A percentile compares a stretch with the other conserved stretches of the same genome.
Conservation (phyloP, 2,329 filamentous ascomycete species). For the Fusarium cyanostomum region DNA sequence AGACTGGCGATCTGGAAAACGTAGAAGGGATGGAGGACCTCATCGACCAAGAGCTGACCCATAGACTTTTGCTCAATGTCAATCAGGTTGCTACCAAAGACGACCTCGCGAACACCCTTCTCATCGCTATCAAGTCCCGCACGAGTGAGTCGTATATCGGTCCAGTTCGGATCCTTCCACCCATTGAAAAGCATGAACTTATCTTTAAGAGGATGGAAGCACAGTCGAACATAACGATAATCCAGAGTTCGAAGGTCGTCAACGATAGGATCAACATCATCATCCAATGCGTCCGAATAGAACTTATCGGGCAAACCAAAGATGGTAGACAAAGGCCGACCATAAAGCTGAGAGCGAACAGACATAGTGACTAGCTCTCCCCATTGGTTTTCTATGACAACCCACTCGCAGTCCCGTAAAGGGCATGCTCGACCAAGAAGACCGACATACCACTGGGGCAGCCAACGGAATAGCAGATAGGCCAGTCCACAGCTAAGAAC, state of each 20-base stretch:
- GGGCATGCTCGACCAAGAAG: conserved; percentile 75
- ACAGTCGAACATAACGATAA: conserved; percentile 94
- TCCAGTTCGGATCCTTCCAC: conserved; percentile 96
- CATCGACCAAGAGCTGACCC: conserved; percentile 85
- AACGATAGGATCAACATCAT: conserved; percentile 78
- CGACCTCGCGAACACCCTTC: conserved; percentile 80
- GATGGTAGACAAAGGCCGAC: conserved; percentile 65
- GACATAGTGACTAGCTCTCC: conserved; percentile 84
- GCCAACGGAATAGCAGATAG: conserved; percentile 88
- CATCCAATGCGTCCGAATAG: conserved; percentile 62
- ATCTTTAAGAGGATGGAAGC: conserved; percentile 88
- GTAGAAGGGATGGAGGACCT: conserved; percentile 98
- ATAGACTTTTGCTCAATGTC: conserved; percentile 92
- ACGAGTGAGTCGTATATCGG: conserved; percentile 76
- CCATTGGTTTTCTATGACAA: conserved; percentile 98
- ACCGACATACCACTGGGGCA: conserved; percentile 85
- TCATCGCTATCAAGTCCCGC: conserved; percentile 88
- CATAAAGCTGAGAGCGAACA: conserved; percentile 65
- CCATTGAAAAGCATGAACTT: conserved; percentile 87
- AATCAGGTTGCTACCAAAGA: conserved; percentile 91
- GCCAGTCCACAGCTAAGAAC: conserved; percentile 77
- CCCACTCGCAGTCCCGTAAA: conserved; percentile 83
- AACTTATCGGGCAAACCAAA: conserved; percentile 75
- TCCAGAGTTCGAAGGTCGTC: conserved; percentile 80
- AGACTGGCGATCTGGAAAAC: conserved; percentile 97